Percentiles rank a stretch among this genome's conserved stretches.
phyloP scores from a whole-genome alignment of 1,284 basidiomycete species.

The Exobasidium cylindrosporum region DNA sequence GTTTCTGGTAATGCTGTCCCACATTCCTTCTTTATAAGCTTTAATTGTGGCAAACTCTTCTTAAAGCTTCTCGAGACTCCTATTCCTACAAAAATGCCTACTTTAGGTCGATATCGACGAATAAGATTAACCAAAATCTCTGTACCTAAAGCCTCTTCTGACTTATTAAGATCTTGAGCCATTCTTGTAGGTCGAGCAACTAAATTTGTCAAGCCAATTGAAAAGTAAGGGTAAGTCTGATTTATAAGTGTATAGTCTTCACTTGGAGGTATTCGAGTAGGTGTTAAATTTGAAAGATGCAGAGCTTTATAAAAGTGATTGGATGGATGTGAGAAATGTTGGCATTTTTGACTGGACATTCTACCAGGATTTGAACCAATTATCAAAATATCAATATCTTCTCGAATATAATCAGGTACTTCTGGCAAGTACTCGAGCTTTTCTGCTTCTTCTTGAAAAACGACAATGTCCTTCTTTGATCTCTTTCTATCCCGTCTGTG shows the following conservation, averaged over 20 bases:
- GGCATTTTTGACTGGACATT: constrained; percentile 7
- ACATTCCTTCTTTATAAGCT: not conserved
- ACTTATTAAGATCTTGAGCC: constrained; percentile 13
- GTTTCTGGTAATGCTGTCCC: not conserved
- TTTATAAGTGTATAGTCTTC: not conserved
- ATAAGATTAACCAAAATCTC: constrained; percentile 21
- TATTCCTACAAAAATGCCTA: constrained; percentile 7
- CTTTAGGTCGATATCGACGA: not conserved
- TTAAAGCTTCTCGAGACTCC: not conserved
- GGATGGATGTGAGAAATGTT: constrained; percentile 13
- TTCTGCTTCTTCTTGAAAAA: not conserved
- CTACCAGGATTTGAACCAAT: constrained; percentile 14
- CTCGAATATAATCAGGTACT: constrained; percentile 1
- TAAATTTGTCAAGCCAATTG: constrained; percentile 13
- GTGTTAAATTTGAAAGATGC: constrained; percentile 9
- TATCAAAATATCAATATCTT: constrained; percentile 6
- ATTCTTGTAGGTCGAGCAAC: constrained; percentile 4
- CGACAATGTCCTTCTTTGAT: not conserved
- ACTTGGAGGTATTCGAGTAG: not conserved
- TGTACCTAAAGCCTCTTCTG: constrained; percentile 30
- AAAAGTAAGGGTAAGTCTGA: constrained; percentile 3
- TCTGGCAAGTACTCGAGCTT: not conserved
- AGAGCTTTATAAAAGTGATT: constrained; percentile 15
- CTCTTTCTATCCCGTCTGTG: not conserved
- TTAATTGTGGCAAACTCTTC: not conserved